Base-by-base conservation (phyloP, 805 yeast species). In the Wickerhamomyces bovis region DNA sequence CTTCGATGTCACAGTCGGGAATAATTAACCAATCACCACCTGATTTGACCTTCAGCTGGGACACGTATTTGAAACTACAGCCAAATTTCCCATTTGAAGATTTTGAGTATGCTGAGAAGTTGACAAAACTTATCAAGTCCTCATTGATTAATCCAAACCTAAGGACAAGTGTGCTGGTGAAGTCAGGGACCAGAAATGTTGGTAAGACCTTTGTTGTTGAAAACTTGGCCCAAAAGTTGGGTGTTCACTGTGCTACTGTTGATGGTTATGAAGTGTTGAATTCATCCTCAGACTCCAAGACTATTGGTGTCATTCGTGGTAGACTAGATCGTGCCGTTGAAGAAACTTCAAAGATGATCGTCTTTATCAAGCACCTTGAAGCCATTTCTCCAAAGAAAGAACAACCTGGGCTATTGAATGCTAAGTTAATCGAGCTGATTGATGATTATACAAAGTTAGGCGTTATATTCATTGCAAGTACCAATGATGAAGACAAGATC, bases 221-320 rank as follows among this genome's bases (percentile, higher is more conserved):
- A 43, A 76, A 77, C 46, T 58, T 80, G 2, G 73, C 86, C 0
- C 62, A 68, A 9, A 76, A 76, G 26, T 62, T 82, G 26, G 96
- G 97, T 0, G 63, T 81, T 9, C 83, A 85, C 52, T 63, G 83
- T 8, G 66, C 83, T 26, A 85, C 78, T 41, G 64, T 92, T 13
- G 95, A 90, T 53, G 83, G 89, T 23, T 73, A 77, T 52, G 87
- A 80, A 30, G 62, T 83, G 5, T 63, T 83, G 7, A 81, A 83
- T 46, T 77, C 81, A 2, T 87, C 89, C 1, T 79, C 87, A 13
- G 92, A 85, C 45, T 67, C 81, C 26, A 89, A 89, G 58, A 85
- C 90, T 0, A 68, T 92, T 19, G 99, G 96, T 0, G 66, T 78
- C 1, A 69, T 92, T 12, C 69, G 78, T 43, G 98, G 96, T 0